Evolutionary conservation across 2,329 filamentous ascomycete species (phyloP), one percentile per base, ranked within the genome.

Genomic region (Penicillium sp.): DNA sequence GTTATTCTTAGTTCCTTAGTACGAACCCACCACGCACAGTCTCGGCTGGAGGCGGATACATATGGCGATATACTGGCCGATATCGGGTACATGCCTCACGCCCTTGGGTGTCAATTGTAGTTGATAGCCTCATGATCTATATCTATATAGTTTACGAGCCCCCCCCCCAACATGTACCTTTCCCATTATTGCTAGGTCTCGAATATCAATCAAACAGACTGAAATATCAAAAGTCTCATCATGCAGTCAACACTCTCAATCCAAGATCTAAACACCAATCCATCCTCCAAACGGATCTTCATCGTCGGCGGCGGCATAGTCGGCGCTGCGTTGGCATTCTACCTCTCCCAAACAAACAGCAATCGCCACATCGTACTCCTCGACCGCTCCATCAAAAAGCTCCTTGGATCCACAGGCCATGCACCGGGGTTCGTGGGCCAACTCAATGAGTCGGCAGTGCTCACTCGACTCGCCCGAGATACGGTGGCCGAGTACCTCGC

Each of bases 371-470:
- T 75, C 2, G 48, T 69, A 10, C 55, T 73, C 35, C 59, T 73
- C 38, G 73, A 75, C 33, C 70, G 70, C 58, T 72, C 70, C 8
- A 60, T 73, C 7, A 61, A 63, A 6, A 48, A 61, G 0, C 55
- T 71, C 6, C 59, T 67, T 14, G 74, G 73, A 6, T 77, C 75
- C 8, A 77, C 74, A 0, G 71, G 71, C 16, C 65, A 72, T 56
- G 73, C 75, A 3, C 75, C 75, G 6, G 74, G 74, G 1, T 75
- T 76, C 28, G 67, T 77, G 6, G 75, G 74, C 25, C 73, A 77
- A 57, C 73, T 71, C 56, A 77, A 76, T 43, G 71, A 75, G 46
- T 73, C 70, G 7, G 40, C 68, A 1, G 65, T 70, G 2, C 60
- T 76, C 13, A 76, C 74, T 1, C 68, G 55, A 11, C 67, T 77